These are phyloP conservation scores for Fusarium sp. DNA, from an alignment of 2,329 filamentous ascomycete species.

Conservation along the genomic window DNA sequence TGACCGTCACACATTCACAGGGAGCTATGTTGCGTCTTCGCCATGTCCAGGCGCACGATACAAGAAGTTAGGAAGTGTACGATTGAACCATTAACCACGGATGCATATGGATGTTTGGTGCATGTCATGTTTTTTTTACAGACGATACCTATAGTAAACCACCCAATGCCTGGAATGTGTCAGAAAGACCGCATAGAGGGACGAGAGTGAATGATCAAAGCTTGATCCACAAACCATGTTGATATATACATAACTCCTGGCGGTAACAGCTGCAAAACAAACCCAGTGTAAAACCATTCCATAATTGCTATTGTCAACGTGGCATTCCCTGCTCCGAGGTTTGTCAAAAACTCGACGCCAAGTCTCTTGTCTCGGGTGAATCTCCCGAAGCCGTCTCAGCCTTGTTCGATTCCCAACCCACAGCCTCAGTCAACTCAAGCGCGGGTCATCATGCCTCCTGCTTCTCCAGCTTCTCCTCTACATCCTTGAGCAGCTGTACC, in stretches of 20 bases:
- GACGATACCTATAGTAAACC: constrained; percentile 15
- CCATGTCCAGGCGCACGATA: constrained; percentile 23
- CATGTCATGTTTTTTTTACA: constrained; percentile 18
- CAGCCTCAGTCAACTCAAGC: background rate
- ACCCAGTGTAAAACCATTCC: constrained; percentile 21
- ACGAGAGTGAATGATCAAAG: background rate
- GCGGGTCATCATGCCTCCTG: constrained; percentile 44
- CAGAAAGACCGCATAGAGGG: background rate
- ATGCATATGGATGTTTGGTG: constrained; percentile 20
- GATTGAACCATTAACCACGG: constrained; percentile 16
- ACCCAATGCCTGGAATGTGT: constrained; percentile 1
- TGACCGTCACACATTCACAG: constrained; percentile 8
- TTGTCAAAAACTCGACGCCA: background rate
- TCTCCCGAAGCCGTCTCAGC: constrained; percentile 2
- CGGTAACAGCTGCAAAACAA: constrained; percentile 6
- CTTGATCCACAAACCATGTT: constrained; percentile 2
- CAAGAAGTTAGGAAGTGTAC: constrained; percentile 19
- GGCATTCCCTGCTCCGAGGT: constrained; percentile 7
- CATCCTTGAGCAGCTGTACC: constrained; percentile 69
- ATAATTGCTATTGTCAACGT: constrained; percentile 8
- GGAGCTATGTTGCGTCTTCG: constrained; percentile 1
- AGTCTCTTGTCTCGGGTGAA: constrained; percentile 21
- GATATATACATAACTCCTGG: constrained; percentile 27
- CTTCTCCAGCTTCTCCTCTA: constrained; percentile 59
- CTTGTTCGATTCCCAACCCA: background rate